Evolutionary conservation across 768 basidiomycete genomes (phyloP).

Genomic region (Neoboletus subvelutipes): DNA sequence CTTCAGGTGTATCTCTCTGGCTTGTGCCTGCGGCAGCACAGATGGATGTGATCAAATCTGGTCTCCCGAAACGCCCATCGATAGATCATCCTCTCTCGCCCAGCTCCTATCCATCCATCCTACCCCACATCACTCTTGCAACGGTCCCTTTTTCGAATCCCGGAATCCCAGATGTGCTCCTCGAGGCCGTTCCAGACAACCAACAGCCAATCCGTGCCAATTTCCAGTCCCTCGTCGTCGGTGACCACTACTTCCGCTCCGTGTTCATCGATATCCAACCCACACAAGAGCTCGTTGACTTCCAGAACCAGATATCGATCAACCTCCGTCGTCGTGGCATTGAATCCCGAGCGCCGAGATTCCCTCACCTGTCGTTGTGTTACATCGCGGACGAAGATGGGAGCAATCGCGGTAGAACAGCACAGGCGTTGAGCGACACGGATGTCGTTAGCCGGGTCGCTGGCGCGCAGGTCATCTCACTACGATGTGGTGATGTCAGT

Average conservation of each 20-base stretch:
- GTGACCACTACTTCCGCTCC: slow-evolving; percentile 68
- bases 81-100: slow-evolving; percentile 20
- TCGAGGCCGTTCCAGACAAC: slow-evolving; percentile 38
- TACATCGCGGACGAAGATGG: slow-evolving; percentile 72
- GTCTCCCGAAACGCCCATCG: slow-evolving; percentile 45
- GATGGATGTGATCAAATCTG: slow-evolving; percentile 40
- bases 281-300: slow-evolving; percentile 42
- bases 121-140: slow-evolving; percentile 72
- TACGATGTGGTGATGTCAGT: slow-evolving; percentile 32
- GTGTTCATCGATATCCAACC: slow-evolving; percentile 56
- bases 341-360: slow-evolving; percentile 52
- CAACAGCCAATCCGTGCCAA: slow-evolving; percentile 39
- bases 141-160: slow-evolving; percentile 33
- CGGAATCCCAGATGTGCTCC: slow-evolving; percentile 25
- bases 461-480: slow-evolving; percentile 19
- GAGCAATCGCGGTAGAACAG: slow-evolving; percentile 48
- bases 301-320: slow-evolving; percentile 50
- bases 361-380: slow-evolving; percentile 72
- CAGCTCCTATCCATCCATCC: slow-evolving; percentile 57
- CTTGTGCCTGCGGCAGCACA: slow-evolving; percentile 57
- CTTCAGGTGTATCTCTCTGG: slow-evolving; percentile 64
- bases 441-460: slow-evolving; percentile 36
- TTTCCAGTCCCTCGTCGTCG: slow-evolving; percentile 56
- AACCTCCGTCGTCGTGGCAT: slow-evolving; percentile 34
- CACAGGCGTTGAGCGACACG: slow-evolving; percentile 40